These are phyloP conservation scores for Colletotrichum camelliae DNA, from an alignment of 2,329 filamentous ascomycete species.

Conservation along the genomic window DNA sequence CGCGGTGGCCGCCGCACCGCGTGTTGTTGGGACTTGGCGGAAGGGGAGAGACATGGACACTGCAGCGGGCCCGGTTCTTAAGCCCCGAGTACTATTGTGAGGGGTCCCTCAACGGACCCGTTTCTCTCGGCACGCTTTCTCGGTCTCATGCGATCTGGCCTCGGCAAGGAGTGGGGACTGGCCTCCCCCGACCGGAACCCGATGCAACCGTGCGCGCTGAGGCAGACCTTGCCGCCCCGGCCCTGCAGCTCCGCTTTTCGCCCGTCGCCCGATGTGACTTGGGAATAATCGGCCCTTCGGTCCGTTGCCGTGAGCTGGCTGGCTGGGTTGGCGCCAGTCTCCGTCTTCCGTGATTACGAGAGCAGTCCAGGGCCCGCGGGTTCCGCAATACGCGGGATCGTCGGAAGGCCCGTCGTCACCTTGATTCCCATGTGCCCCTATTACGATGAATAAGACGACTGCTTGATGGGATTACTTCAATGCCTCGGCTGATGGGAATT, in stretches of 20 bases:
- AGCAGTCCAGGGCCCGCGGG: not conserved
- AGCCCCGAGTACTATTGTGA: not conserved
- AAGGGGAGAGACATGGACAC: not conserved
- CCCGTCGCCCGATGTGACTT: not conserved
- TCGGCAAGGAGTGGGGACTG: not conserved
- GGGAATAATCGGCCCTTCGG: constrained; percentile 6
- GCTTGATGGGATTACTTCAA: not conserved
- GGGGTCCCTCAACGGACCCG: not conserved
- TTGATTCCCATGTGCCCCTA: not conserved
- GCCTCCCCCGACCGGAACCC: not conserved
- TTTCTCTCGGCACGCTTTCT: not conserved
- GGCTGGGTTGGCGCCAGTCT: not conserved
- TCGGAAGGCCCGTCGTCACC: not conserved
- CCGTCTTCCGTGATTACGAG: not conserved
- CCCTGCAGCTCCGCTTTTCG: not conserved
- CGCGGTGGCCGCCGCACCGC: not conserved
- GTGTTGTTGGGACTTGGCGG: not conserved
- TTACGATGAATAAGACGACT: not conserved
- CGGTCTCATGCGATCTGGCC: not conserved
- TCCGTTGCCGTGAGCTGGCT: not conserved
- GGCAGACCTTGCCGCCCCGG: not conserved
- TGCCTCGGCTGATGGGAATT: not conserved
- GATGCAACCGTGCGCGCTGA: not conserved
- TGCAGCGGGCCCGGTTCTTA: not conserved
- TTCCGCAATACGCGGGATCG: not conserved